Evolutionary conservation across 169 alveolate species (phyloP), one percentile per base, ranked within the genome.

Genomic region (Blepharisma undulans): DNA sequence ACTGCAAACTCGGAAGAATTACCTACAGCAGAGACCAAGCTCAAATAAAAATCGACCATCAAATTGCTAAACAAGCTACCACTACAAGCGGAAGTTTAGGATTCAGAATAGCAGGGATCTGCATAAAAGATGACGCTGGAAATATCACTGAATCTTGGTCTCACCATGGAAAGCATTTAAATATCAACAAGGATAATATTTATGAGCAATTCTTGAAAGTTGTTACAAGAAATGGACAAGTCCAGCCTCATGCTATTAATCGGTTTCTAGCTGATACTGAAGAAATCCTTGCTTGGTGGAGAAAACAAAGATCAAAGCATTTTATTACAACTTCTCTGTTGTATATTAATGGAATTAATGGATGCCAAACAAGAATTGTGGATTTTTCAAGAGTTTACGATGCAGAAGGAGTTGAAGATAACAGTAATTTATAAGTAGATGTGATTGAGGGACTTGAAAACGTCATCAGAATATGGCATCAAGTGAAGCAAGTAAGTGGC

Each of bases 341-440:
- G 7, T 86, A 71, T 32, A 29, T 86, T 19, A 22, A 21, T 30
- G 91, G 84, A 14, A 16, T 61, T 61, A 30, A 86, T n/a, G 91
- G 84, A 3, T 71, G 33, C 36, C 84, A 86, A 72, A 36, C 84
- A 86, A 86, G 72, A 36, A 25, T 86, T n/a, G 72, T 86, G 1
- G 91, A 86, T 32, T 86, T 86, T 66, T 86, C 91, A 19, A 21
- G 72, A 21, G 84, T 72, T 72, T 86, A 27, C 10, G 91, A 86
- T 25, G 59, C 91, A 22, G 29, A 86, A 29, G 91, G 91, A 10
- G 27, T 4, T 2, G 36, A 29, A 22, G 91, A 86, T 32, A 27
- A 72, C 59, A 86, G 86, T 78, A 78, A 78, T 25, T 78, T 21
- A 12, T 78, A 78, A 27, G 2, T 32, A 78, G 86, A 78, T 78